These are phyloP conservation scores for Haplosporangium gracile DNA, from an alignment of 192 early-diverging fungal species.

Conservation along the genomic window DNA sequence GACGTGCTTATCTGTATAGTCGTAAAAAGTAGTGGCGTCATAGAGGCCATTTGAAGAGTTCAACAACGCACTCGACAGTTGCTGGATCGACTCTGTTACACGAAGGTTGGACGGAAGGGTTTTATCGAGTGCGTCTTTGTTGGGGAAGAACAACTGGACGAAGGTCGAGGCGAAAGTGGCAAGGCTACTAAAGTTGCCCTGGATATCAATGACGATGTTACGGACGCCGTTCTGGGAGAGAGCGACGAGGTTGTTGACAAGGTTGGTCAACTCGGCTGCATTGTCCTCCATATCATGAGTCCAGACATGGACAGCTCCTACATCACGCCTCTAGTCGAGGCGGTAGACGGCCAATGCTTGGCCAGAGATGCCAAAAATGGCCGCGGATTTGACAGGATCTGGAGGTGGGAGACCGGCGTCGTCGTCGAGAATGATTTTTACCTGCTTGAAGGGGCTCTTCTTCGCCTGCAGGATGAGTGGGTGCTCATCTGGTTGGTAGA, in stretches of 20 bases:
- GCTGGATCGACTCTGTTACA: neutral
- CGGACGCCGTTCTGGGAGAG: neutral
- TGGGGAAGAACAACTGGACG: slow-evolving; percentile 26
- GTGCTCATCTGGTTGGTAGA: neutral
- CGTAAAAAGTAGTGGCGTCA: neutral
- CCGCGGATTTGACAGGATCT: neutral
- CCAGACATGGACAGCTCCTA: slow-evolving; percentile 22
- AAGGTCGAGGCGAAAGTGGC: slow-evolving; percentile 19
- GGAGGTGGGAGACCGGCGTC: neutral
- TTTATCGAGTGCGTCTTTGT: neutral
- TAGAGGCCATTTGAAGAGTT: slow-evolving; percentile 1
- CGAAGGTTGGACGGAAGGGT: neutral
- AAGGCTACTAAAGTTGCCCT: slow-evolving; percentile 20
- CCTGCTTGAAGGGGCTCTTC: neutral
- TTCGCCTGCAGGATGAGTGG: neutral
- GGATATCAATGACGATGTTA: slow-evolving; percentile 32
- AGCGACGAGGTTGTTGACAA: neutral
- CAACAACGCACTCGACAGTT: neutral
- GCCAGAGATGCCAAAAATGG: slow-evolving; percentile 10
- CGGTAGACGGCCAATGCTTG: slow-evolving; percentile 8
- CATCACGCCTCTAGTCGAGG: slow-evolving; percentile 17
- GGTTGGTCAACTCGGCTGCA: neutral
- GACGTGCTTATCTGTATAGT: neutral
- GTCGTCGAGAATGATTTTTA: neutral
- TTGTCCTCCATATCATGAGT: neutral